Base-by-base conservation (phyloP, 129 eudicot genomes). In the Lactuca sativa region DNA sequence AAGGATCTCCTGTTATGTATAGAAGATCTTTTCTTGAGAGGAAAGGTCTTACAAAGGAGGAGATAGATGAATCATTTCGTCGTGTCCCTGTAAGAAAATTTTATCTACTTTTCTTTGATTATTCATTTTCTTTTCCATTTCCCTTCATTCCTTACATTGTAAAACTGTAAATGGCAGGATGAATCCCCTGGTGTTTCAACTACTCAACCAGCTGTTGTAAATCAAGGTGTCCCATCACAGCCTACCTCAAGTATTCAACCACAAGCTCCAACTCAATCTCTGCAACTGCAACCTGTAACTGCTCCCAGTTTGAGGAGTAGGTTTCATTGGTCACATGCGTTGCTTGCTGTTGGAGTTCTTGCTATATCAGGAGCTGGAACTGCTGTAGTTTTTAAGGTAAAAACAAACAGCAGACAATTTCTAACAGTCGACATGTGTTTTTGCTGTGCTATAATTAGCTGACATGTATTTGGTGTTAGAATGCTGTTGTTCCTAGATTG, bases 41-140 rank as follows among this genome's bases (percentile, higher is more conserved):
- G 77, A 93, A 93, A 74, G 99, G 99, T 61, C 97, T 93, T 59
- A 93, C 99, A 9, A 93, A 90, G 68, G 97, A 93, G 86, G 99
- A 93, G 76, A 93, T 93, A 16, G 99, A 93, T 82, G 99, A 93
- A 87, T 93, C 99, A 69, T 93, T 93, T 74, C 90, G 95, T 16
- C 89, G 93, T 61, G 99, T 90, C 77, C 99, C 99, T n/a, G 99
- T 93, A 80, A 78, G 95, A 69, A 25, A 47, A 25, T 25, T 56
- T 32, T 3, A 16, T 66, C 12, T 12, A 11, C 0, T 47, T 56
- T 47, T 64, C 7, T 11, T n/a, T 15, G 2, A 10, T 13, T 4
- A 30, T 48, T 17, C 49, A 0, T 43, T 8, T 43, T 2, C 7
- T 47, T 3, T 10, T 71, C 10, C 37, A 16, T 37, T 11, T 69